phyloP scores from a whole-genome alignment of 352 stramenopile genomes.

The Phytopythium vexans region DNA sequence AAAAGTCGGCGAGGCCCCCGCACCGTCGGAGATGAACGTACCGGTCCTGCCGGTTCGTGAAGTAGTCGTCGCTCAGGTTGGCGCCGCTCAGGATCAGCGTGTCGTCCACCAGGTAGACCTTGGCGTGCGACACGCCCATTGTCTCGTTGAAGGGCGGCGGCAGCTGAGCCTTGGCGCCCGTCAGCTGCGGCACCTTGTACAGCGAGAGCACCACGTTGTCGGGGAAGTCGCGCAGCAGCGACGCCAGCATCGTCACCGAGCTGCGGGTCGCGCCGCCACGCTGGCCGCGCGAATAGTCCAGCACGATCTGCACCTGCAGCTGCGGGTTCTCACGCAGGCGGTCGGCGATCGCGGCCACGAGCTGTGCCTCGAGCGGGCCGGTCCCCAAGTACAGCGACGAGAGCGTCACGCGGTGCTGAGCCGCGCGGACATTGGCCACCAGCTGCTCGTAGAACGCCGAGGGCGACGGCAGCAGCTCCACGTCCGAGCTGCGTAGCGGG shows the following conservation, averaged over 20 bases:
- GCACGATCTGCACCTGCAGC: constrained; percentile 58
- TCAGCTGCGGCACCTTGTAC: constrained; percentile 74
- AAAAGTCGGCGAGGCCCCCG: constrained; percentile 50
- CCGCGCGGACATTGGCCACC: constrained; percentile 48
- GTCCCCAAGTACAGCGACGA: constrained; percentile 77
- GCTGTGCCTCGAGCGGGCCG: constrained; percentile 36
- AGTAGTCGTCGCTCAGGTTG: constrained; percentile 84
- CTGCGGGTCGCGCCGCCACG: constrained; percentile 33
- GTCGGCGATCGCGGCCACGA: constrained; percentile 42
- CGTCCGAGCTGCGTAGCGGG: constrained; percentile 43
- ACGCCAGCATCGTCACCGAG: constrained; percentile 61
- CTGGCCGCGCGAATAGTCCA: constrained; percentile 74
- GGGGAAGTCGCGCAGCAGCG: constrained; percentile 44
- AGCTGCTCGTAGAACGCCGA: constrained; percentile 63
- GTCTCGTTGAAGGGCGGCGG: constrained; percentile 81
- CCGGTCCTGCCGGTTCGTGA: constrained; percentile 77
- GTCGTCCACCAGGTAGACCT: constrained; percentile 83
- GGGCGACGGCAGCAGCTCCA: constrained; percentile 47
- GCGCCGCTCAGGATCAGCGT: constrained; percentile 77
- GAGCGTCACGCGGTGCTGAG: constrained; percentile 47
- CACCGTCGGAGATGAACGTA: constrained; percentile 68
- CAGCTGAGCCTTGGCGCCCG: constrained; percentile 49
- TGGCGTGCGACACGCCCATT: constrained; percentile 78
- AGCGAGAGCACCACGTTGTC: constrained; percentile 51
- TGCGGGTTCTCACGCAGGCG: constrained; percentile 32